phyloP scores from a whole-genome alignment of 306 rosid species.

The Psophocarpus tetragonolobus region DNA sequence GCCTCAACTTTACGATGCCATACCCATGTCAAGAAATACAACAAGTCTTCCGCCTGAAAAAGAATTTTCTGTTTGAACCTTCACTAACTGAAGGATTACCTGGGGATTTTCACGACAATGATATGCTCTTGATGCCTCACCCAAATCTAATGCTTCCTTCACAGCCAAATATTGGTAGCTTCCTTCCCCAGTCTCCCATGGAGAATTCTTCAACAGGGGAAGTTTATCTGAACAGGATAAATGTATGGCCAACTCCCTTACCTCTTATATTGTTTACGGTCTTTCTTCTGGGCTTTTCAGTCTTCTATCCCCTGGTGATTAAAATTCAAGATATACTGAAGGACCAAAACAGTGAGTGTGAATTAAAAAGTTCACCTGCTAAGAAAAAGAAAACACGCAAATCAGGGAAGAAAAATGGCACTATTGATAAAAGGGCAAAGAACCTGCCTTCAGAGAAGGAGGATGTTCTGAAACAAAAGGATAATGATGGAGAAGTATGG shows the following conservation, averaged over 20 bases:
- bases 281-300: slow-evolving; percentile 38
- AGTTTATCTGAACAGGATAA: slow-evolving; percentile 21
- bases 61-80: slow-evolving; percentile 44
- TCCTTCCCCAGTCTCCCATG: slow-evolving; percentile 34
- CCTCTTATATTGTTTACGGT: slow-evolving; percentile 26
- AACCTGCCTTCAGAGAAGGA: slow-evolving; percentile 41
- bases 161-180: slow-evolving; percentile 21
- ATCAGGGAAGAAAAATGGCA: slow-evolving; percentile 40
- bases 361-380: slow-evolving; percentile 43
- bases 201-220: slow-evolving; percentile 31
- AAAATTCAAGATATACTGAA: slow-evolving; percentile 24
- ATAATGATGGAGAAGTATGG: slow-evolving; percentile 33
- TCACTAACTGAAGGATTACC: slow-evolving; percentile 33
- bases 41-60: slow-evolving; percentile 48
- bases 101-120: slow-evolving; percentile 28
- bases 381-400: slow-evolving; percentile 56
- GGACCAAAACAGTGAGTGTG: slow-evolving; percentile 35
- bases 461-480: not conserved
- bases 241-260: slow-evolving; percentile 34
- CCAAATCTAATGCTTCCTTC: slow-evolving; percentile 42
- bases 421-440: slow-evolving; percentile 38
- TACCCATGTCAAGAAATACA: slow-evolving; percentile 62
- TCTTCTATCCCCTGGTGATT: slow-evolving; percentile 19
- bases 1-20: slow-evolving; percentile 58
- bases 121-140: slow-evolving; percentile 37